Conservation (phyloP, 2,329 filamentous ascomycete species). For the Pestalotiopsis sp. region DNA sequence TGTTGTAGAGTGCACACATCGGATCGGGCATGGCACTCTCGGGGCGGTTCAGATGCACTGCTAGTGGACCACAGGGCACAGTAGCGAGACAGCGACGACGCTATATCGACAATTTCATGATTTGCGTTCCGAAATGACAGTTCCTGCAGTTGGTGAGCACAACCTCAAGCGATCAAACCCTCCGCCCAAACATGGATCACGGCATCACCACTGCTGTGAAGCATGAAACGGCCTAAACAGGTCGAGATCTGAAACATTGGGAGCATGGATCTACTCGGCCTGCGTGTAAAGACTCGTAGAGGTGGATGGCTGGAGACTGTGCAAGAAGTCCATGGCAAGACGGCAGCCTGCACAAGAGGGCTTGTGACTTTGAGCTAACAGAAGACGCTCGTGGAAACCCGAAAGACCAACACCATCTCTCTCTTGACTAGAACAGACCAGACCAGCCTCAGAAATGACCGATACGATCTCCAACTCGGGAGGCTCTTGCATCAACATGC, state of each 20-base stretch:
- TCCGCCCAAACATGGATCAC: constrained; percentile 9
- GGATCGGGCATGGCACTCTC: neutral
- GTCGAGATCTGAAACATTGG: constrained; percentile 27
- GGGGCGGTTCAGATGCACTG: neutral
- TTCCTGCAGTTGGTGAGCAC: constrained; percentile 15
- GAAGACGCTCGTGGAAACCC: constrained; percentile 10
- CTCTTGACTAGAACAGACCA: constrained; percentile 28
- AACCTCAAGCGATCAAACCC: constrained; percentile 12
- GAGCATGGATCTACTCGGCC: constrained; percentile 25
- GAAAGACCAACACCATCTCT: constrained; percentile 17
- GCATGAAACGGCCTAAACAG: constrained; percentile 21
- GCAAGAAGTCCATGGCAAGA: constrained; percentile 29
- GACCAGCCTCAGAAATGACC: constrained; percentile 28
- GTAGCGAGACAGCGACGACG: neutral
- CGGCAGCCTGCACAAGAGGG: constrained; percentile 44
- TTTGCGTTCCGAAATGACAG: neutral
- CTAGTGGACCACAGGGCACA: neutral
- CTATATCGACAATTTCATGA: constrained; percentile 6
- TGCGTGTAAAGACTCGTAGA: constrained; percentile 19
- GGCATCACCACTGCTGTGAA: constrained; percentile 19
- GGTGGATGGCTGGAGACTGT: constrained; percentile 35
- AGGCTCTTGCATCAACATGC: neutral
- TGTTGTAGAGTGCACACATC: neutral
- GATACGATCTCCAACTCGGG: constrained; percentile 19
- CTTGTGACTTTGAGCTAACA: constrained; percentile 14